Base-by-base conservation (phyloP, 1,284 basidiomycete genomes). In the Phylloboletellus chloephorus region DNA sequence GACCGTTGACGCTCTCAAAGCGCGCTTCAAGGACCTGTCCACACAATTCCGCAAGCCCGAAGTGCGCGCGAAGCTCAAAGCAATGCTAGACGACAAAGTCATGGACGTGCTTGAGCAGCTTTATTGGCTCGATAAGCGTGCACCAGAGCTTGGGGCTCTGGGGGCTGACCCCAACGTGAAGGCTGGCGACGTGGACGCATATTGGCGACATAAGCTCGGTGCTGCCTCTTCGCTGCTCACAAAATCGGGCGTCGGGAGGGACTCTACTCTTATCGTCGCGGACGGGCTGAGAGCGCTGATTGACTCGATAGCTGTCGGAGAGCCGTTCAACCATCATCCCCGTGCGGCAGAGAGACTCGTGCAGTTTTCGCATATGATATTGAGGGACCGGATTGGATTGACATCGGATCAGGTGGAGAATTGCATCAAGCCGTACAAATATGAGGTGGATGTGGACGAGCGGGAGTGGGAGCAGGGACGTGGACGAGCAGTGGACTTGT, bases 321-420 rank as follows among this genome's bases (percentile, higher is more conserved):
- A 98, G 62, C 96, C 96, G 0, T 95, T 98, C 67, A 88, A 79
- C 24, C 82, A 83, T 68, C 96, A 99, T 62, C 88, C 90, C 0
- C 76, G 74, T 11, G 88, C 93, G 0, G 78, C 90, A 2, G 90
- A 95, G 50, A 81, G 93, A 13, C 82, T 99, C 44, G 77, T 90
- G 41, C 78, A 93, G 54, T 96, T 97, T 63, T 88, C 89, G 11
- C 92, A 96, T 63, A 81, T 77, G 56, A 95, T 99, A 55, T 68
- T 99, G 43, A 76, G 93, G 35, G 93, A 97, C 56, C 79, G 95
- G 3, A 87, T 97, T 47, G 87, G 88, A 7, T 67, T 97, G 41
- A 93, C 96, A 3, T 86, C 91, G 1, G 96, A 99, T 61, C 95
- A 98, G 67, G 96, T 99, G 7, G 96, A 99, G 72, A 99, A 98